Evolutionary conservation across 2,329 filamentous ascomycete species (phyloP), one percentile per base, ranked within the genome.

Genomic region (Orbilia ellipsospora): DNA sequence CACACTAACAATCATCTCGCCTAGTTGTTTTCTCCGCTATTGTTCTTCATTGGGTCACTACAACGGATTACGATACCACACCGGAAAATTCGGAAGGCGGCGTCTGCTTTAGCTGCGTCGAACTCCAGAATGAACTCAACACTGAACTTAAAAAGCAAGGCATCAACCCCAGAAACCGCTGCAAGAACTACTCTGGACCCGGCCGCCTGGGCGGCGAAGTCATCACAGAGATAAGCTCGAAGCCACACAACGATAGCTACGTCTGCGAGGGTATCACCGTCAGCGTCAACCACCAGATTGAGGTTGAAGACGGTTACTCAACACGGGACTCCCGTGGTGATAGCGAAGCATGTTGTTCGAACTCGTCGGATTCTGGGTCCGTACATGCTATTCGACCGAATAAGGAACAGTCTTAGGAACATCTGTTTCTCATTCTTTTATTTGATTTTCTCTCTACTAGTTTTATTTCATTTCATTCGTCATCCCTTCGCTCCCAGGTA

Each of bases 21-120:
- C 8, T 57, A 88, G 87, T 89, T 15, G 83, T 89, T 31, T 88
- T 89, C 80, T 88, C 85, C 13, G 86, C 86, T 18, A 78, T 88
- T 2, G 86, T 90, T n/a, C 84, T 90, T 50, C 88, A 89, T 77
- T 90, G 88, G 88, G 85, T 88, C 50, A 84, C 84, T 4, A 82
- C 81, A 13, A 82, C 82, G 69, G 83, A 85, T 62, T 75, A 75
- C 54, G 72, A 69, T 8, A 18, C 36, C 15, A 26, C n/a, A n/a
- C 64, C 64, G 12, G 64, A 75, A 18, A 51, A 65, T 23, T 56
- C 64, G 18, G 64, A 67, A 45, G 63, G 63, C 12, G 67, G 67
- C 12, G 45, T 75, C 52, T 75, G 64, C 44, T 69, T 75, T 40
- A 61, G 72, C 45, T 75, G 72, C 23, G 64, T 75, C 52, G 72